Evolutionary conservation across 2,329 filamentous ascomycete species (phyloP), one percentile per base, ranked within the genome.

Genomic region (Talaromyces islandicus): DNA sequence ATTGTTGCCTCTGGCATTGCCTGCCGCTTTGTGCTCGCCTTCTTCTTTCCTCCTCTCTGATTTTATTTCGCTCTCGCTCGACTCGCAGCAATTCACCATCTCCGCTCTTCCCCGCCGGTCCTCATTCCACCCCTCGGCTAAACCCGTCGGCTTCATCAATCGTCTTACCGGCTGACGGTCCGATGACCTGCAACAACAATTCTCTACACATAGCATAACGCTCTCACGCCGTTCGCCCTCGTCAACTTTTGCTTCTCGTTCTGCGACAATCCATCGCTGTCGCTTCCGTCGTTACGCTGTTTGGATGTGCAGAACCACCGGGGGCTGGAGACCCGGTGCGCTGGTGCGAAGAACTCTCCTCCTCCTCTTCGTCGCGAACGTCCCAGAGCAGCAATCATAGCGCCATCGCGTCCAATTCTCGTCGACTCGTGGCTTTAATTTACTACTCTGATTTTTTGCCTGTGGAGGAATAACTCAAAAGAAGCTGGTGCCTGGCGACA

Each of bases 271-370:
- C 6, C n/a, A 46, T 46, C 43, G 19, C 43, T 29, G 25, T 52
- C 25, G 48, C 30, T 25, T 52, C 24, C 41, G 50, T 24, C 29
- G 48, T 54, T 51, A 11, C 6, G 35, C 35, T 46, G 56, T 56
- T 62, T 62, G 60, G 32, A 62, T 62, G 60, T 46, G n/a, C 41
- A 56, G 53, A 43, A 30, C 24, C 43, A 62, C 53, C 48, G 53
- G 43, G 60, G 60, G 56, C 60, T 56, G 53, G 41, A 56, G 56
- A 59, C 60, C 60, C 50, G 60, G 60, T 62, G 60, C 60, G 60
- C 56, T 62, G 60, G 60, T 62, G 52, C 60, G 60, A 53, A 21
- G 55, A 58, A 55, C 53, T 56, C 59, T 56, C 59, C 35, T 53
- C 32, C 58, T 60, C 50, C 19, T 29, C n/a, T n/a, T n/a, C 27